Base-by-base conservation (phyloP, 768 basidiomycete genomes). In the Hydnum rufescens region DNA sequence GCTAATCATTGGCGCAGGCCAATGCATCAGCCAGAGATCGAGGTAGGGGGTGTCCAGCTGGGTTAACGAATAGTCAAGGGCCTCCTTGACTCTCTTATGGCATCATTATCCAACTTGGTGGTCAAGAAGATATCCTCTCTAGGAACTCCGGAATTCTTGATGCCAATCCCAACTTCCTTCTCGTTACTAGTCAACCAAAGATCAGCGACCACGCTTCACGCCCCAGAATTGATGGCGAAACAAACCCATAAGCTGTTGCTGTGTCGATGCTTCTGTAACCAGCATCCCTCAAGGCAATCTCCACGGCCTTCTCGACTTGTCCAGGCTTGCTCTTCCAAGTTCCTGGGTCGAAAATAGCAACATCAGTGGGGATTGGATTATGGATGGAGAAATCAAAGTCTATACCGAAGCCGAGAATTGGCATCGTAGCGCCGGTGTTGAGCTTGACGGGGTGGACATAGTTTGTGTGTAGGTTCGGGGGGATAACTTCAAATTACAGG, bases 271-370 rank as follows among this genome's bases (percentile, higher is more conserved):
- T 53, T 29, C 39, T 48, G 28, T 56, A 56, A 8, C 55, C 55
- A 18, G 51, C 51, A n/a, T 47, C 26, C 53, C 54, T 53, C 42
- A 56, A 50, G 23, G 55, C 55, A 26, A 68, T 69, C 59, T 59
- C 56, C n/a, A 65, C 63, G 16, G 63, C 64, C 1, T 57, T 46
- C 47, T 56, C 53, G 36, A 56, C 86, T 62, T 87, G 80, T 29
- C 76, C 69, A 5, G 78, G 78, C 60, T 78, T 68, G 4, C 82
- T 79, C 52, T 78, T 78, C 85, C 82, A 87, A 49, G 84, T 85
- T 19, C 82, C 80, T 50, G 49, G 26, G 34, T 39, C 23, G 44
- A 25, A 25, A 6, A 47, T 47, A 26, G 8, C 8, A 8, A 39
- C 8, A 39, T 19, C 34, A 39, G 23, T 8, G 6, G 23, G 28